phyloP scores from a whole-genome alignment of 2,329 filamentous ascomycete species.

The Ceratocystis huliohia region DNA sequence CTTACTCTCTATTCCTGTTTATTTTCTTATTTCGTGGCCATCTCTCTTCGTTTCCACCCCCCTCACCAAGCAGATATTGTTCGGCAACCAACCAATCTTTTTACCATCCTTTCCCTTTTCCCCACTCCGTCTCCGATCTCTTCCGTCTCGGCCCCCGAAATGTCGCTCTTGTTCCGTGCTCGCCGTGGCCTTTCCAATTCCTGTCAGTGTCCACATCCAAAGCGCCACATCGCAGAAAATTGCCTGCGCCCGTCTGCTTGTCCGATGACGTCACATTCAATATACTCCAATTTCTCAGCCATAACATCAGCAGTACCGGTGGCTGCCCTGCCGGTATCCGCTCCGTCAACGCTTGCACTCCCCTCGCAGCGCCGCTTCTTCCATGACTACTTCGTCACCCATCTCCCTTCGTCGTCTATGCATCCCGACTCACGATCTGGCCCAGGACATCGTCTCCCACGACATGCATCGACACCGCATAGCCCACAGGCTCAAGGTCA shows the following conservation, averaged over 20 bases:
- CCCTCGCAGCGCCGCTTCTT: conserved; percentile 42
- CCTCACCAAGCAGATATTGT: neutral
- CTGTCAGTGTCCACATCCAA: neutral
- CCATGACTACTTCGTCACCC: conserved; percentile 95
- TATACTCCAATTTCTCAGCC: neutral
- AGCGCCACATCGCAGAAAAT: neutral
- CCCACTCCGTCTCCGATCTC: neutral
- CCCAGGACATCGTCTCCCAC: conserved; percentile 73
- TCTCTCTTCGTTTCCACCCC: neutral
- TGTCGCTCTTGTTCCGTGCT: neutral
- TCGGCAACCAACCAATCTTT: neutral
- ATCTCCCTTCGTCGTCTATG: conserved; percentile 82
- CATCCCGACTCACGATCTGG: conserved; percentile 70
- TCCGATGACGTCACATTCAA: conserved; percentile 18
- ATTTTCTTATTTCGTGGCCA: neutral
- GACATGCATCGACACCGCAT: conserved; percentile 72
- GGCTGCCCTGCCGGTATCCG: neutral
- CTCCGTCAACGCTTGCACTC: no score
- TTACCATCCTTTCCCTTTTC: no score
- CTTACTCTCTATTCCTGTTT: neutral
- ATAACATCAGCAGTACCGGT: neutral
- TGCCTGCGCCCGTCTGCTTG: neutral
- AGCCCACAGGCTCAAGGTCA: conserved; percentile 30
- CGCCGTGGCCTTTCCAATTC: neutral
- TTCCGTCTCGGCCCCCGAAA: neutral